Base-by-base conservation (phyloP, 2,329 filamentous ascomycete genomes). In the Colletotrichum noveboracense region DNA sequence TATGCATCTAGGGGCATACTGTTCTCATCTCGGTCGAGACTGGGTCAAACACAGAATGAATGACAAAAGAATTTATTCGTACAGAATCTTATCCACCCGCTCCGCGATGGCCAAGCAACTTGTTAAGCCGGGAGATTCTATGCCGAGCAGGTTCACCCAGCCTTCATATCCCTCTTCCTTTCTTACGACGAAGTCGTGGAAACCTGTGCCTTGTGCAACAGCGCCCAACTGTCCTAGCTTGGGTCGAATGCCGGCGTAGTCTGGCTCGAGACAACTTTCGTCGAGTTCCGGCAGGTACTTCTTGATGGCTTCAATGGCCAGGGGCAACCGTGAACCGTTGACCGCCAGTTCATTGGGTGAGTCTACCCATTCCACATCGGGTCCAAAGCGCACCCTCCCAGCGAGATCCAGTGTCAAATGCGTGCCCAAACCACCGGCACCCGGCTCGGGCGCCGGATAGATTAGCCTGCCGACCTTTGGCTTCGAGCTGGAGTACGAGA, bases 331-430 rank as follows among this genome's bases (percentile, higher is more conserved):
- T 26, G 87, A 87, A 2, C 88, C 85, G 78, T 91, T 95, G 18
- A 94, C 93, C 3, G 88, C 87, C n/a, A 98, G 88, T 80, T 98
- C 92, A 10, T 86, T 85, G 0, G 95, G 92, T 2, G 88, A 86
- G 65, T 93, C 90, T 0, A 98, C 93, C 97, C 97, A 98, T 83
- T 98, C 95, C 16, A 98, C 94, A 82, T 99, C 97, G 0, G 97
- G 97, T 0, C 97, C 97, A 84, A 99, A 99, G 48, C 95, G 93
- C 58, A 98, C 90, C 1, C 95, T 91, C 0, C 96, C 96, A 0
- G 88, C 90, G 85, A 98, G 90, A 83, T 99, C 97, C 73, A 98
- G 90, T 1, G 97, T 99, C 21, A 99, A 88, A 84, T 99, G 97
- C 0, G 97, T 98, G 64, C 97, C 97, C 1, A 99, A 87, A 0